phyloP scores from a whole-genome alignment of 2,329 filamentous ascomycete species.

The Calonectria hawksworthii region DNA sequence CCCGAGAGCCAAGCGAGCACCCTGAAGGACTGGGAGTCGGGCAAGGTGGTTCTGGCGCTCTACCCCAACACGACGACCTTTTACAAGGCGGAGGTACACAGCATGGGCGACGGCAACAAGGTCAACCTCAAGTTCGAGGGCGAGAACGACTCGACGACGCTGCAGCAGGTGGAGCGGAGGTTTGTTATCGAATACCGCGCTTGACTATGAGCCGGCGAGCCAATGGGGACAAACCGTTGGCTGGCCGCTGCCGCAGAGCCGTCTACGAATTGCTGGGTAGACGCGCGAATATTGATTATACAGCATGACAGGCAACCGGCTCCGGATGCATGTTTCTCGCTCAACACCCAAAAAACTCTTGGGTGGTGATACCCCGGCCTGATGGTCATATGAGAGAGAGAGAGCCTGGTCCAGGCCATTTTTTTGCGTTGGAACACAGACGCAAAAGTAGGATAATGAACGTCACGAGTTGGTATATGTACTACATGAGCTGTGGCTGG shows the following conservation, averaged over 20 bases:
- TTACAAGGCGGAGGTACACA: conserved; percentile 86
- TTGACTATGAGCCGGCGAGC: conserved; percentile 32
- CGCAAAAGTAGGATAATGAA: not conserved
- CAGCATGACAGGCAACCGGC: not conserved
- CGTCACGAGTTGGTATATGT: not conserved
- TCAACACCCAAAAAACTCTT: not conserved
- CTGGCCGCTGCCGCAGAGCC: not conserved
- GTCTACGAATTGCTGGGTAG: not conserved
- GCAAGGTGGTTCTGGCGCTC: conserved; percentile 81
- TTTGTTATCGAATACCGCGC: conserved; percentile 81
- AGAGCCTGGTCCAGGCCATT: not conserved
- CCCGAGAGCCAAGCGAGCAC: conserved; percentile 62
- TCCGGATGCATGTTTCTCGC: not conserved
- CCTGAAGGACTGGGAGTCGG: conserved; percentile 72
- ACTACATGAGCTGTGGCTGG: not conserved
- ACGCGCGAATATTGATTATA: conserved; percentile 8
- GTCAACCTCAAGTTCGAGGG: conserved; percentile 83
- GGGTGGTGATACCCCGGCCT: conserved; percentile 4
- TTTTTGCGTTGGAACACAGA: not conserved
- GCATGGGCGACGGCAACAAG: conserved; percentile 68
- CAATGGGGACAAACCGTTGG: not conserved
- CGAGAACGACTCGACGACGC: conserved; percentile 79
- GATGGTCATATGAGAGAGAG: not conserved
- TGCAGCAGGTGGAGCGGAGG: conserved; percentile 81
- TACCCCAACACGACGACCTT: conserved; percentile 90